Evolutionary conservation across 495 filamentous ascomycete genomes (phyloP), one percentile per base, ranked within the genome.

Genomic region (Neurospora sp.): DNA sequence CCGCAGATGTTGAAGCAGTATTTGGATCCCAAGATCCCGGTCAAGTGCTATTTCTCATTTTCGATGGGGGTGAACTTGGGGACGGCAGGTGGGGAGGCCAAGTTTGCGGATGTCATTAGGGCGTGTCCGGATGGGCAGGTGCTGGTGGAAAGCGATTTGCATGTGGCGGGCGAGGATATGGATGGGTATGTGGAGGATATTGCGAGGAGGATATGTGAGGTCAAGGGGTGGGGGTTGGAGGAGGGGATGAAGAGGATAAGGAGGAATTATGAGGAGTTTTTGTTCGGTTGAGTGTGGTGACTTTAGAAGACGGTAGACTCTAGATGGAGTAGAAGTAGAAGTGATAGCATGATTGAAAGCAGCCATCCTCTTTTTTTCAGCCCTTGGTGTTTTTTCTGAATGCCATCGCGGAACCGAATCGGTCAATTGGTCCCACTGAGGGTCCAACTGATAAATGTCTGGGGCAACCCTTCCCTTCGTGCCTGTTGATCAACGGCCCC

Each of bases 81-180:
- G 1, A 81, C 82, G 0, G 81, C 82, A 31, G 83, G 84, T 1
- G 80, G 79, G n/a, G 78, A 83, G 73, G 72, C 59, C 27, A 87
- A 84, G 68, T 88, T 87, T 4, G 78, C 83, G 9, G 85, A 87
- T 16, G 90, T 93, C n/a, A 88, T 98, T 68, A 88, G 88, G 73
- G 85, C 85, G 3, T 82, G 96, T 6, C 94, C 96, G 0, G 89
- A 93, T 75, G 89, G 96, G 75, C 85, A 88, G 45, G 83, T 99
- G 12, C 85, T 99, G 20, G 85, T 94, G 6, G 96, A 99, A 81
- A 98, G 94, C 79, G 96, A 99, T 81, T 78, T 97, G 59, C 95
- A 98, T 78, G 88, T 83, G 18, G 96, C 96, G 6, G 96, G 96
- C 6, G 86, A 88, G 9, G 81, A 87, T 73, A 97, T 98, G 92